Conservation (phyloP, 352 stramenopile genomes). For the Heterotrichella gracilis region DNA sequence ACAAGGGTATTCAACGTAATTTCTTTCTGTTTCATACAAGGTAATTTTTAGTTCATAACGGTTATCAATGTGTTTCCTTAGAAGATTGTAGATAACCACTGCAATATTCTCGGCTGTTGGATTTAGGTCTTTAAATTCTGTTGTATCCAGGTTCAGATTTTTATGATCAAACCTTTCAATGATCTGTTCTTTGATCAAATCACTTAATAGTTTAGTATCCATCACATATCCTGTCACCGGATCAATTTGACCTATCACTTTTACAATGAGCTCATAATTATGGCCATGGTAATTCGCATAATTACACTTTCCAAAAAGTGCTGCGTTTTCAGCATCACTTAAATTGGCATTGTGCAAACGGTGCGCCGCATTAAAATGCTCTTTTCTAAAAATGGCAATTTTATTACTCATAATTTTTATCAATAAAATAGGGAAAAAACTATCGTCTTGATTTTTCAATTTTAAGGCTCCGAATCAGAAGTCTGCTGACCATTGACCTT, state of each 20-base stretch:
- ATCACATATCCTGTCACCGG: not conserved
- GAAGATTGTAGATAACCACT: not conserved
- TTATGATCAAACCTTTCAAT: slow-evolving; percentile 5
- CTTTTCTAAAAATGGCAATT: slow-evolving; percentile 4
- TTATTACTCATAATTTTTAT: slow-evolving; percentile 3
- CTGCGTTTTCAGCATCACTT: not conserved
- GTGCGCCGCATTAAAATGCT: slow-evolving; percentile 1
- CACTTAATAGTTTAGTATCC: not conserved
- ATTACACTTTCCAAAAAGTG: not conserved
- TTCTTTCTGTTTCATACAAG: not conserved
- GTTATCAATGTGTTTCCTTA: not conserved
- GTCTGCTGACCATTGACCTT: not conserved
- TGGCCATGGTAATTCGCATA: not conserved
- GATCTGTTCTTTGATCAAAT: not conserved
- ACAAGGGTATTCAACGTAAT: not conserved
- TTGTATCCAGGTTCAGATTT: not conserved
- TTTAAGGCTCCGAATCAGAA: not conserved
- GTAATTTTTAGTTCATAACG: slow-evolving; percentile 1
- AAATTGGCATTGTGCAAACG: not conserved
- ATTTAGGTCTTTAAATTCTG: slow-evolving; percentile 8
- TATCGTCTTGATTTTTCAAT: too few species aligned
- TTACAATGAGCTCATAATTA: slow-evolving; percentile 8
- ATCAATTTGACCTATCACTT: not conserved
- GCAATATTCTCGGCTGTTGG: not conserved
- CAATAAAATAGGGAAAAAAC: too few species aligned